These are phyloP conservation scores for Sphagnurus paluster DNA, from an alignment of 1,284 basidiomycete species.

Conservation along the genomic window DNA sequence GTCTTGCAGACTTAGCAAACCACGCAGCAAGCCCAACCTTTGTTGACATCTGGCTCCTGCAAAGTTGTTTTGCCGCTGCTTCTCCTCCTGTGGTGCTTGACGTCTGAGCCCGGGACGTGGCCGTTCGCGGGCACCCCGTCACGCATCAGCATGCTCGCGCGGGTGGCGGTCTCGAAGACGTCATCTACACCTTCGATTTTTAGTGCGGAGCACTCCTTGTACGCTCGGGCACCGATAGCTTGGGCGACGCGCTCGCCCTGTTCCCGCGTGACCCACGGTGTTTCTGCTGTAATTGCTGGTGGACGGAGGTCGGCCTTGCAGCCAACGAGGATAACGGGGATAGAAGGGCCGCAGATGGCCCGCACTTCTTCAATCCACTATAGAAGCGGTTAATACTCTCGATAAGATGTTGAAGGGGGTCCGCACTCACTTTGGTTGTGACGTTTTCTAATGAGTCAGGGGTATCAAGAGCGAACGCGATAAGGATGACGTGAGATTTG, in stretches of 20 bases:
- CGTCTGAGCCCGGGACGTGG: conserved; percentile 30
- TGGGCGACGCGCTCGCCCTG: conserved; percentile 79
- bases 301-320: conserved; percentile 87
- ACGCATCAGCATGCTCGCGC: conserved; percentile 92
- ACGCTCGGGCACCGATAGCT: conserved; percentile 84
- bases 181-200: conserved; percentile 94
- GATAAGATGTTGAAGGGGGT: conserved; percentile 12
- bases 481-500: conserved; percentile 97
- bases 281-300: conserved; percentile 36
- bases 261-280: conserved; percentile 63
- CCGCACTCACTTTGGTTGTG: conserved; percentile 71
- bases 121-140: conserved; percentile 68
- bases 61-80: conserved; percentile 48
- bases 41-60: conserved; percentile 46
- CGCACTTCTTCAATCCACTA: conserved; percentile 98
- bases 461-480: conserved; percentile 95
- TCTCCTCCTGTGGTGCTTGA: conserved; percentile 49
- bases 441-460: conserved; percentile 98
- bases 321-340: conserved; percentile 84
- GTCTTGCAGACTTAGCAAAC: conserved; percentile 38
- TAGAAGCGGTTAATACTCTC: conserved; percentile 13
- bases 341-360: conserved; percentile 82
- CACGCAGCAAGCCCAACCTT: conserved; percentile 58
- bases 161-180: conserved; percentile 92
- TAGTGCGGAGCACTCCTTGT: conserved; percentile 92